phyloP scores from a whole-genome alignment of 352 stramenopile species.

The Phytophthora citrophthora region DNA sequence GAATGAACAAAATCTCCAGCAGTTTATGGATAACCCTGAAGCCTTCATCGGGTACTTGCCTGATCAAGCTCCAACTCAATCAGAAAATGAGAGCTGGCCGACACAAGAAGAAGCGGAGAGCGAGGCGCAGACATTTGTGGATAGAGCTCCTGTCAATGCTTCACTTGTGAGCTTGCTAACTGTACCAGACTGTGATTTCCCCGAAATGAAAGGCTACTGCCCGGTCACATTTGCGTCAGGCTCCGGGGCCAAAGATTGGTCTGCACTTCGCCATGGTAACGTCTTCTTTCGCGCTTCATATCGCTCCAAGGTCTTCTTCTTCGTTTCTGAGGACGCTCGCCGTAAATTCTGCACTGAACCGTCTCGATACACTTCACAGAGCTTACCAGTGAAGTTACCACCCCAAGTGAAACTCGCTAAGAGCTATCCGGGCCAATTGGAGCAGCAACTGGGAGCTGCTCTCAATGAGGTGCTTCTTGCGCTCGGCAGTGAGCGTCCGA shows the following conservation, averaged over 20 bases:
- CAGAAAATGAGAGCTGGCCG: slow-evolving; percentile 17
- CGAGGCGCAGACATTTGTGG: slow-evolving; percentile 39
- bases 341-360: slow-evolving; percentile 59
- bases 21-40: slow-evolving; percentile 40
- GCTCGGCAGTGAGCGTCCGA: slow-evolving; percentile 60
- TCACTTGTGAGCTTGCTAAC: slow-evolving; percentile 71
- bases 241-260: slow-evolving; percentile 52
- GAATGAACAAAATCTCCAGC: slow-evolving; percentile 36
- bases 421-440: slow-evolving; percentile 59
- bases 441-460: slow-evolving; percentile 64
- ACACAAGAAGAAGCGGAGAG: slow-evolving; percentile 34
- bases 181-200: slow-evolving; percentile 71
- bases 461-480: slow-evolving; percentile 69
- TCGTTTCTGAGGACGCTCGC: slow-evolving; percentile 54
- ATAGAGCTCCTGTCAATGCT: slow-evolving; percentile 51
- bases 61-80: slow-evolving; percentile 10
- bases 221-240: slow-evolving; percentile 63
- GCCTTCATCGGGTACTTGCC: slow-evolving; percentile 40
- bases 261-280: slow-evolving; percentile 39
- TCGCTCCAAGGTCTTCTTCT: slow-evolving; percentile 63
- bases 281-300: slow-evolving; percentile 74
- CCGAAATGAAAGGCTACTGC: slow-evolving; percentile 78
- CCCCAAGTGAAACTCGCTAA: slow-evolving; percentile 59
- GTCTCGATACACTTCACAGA: slow-evolving; percentile 43
- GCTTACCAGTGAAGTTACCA: slow-evolving; percentile 69